Evolutionary conservation across 345 rosid species (phyloP).

Genomic region (Firmiana major): DNA sequence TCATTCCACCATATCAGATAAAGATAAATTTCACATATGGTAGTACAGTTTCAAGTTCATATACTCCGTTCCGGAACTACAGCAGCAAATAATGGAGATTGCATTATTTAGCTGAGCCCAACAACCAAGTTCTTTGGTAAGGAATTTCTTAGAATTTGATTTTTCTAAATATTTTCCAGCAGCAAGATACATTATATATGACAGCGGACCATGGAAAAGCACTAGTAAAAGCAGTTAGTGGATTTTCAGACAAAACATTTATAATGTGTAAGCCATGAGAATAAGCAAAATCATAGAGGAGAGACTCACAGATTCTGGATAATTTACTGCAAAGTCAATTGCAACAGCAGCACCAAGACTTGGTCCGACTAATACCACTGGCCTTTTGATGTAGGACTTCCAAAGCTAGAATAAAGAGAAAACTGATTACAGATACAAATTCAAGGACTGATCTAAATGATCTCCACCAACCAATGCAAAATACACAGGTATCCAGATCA

Average conservation of each 20-base stretch:
- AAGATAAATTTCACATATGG: not conserved
- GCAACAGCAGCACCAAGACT: conserved; percentile 89
- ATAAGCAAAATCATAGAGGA: not conserved
- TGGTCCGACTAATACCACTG: conserved; percentile 86
- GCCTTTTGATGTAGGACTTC: conserved; percentile 75
- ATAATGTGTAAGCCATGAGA: not conserved
- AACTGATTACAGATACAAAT: not conserved
- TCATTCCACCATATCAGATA: not conserved
- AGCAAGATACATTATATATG: not conserved
- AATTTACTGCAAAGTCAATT: conserved; percentile 65
- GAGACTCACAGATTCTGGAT: conserved; percentile 72
- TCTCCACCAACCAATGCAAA: not conserved
- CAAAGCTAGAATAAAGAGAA: conserved; percentile 44
- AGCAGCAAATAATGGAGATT: not conserved
- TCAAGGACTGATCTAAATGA: not conserved
- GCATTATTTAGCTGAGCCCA: too few relatives aligned
- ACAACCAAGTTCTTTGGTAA: not conserved
- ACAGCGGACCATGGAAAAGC: not conserved
- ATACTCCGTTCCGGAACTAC: not conserved
- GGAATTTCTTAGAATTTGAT: not conserved
- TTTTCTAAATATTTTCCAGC: not conserved
- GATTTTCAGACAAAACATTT: not conserved
- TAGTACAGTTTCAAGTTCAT: not conserved
- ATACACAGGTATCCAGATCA: not conserved
- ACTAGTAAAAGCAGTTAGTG: not conserved